Base-by-base conservation (phyloP, 2,329 filamentous ascomycete species). In the Penicillium sp. region DNA sequence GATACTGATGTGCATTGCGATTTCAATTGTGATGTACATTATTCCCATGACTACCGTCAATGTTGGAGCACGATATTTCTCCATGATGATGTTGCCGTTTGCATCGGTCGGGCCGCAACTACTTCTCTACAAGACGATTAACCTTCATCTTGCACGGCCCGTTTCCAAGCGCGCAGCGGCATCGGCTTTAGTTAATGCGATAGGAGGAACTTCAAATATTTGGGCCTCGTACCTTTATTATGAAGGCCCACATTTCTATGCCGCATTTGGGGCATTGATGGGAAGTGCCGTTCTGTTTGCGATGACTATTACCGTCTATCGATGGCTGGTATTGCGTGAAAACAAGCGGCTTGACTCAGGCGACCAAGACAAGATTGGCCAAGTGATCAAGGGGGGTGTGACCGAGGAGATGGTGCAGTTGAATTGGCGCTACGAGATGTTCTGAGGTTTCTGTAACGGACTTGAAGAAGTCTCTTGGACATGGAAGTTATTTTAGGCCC, bases 351-450 rank as follows among this genome's bases (percentile, higher is more conserved):
- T 78, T 50, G 74, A 77, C 43, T 75, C 75, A 0, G 73, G 70
- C 3, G 68, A 76, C n/a, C 67, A 67, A 1, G 68, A 63, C 3
- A 37, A 72, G 53, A 72, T 79, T 55, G 74, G 69, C 0, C 76
- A 77, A 65, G 77, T 70, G 4, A 67, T 76, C 16, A 76, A 72
- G 53, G 74, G 74, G 3, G 77, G 77, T 9, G 77, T 78, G 4
- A 79, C 77, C 1, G 71, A 76, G 49, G 75, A 79, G 60, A 78
- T 78, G 77, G 68, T 79, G 9, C 68, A 72, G 25, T 59, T 79
- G 10, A 68, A 67, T 33, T 79, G 76, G 77, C 72, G 77, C 5
- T 79, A 79, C 53, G 77, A 79, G 59, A 78, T 78, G 75, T 78
- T 72, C 54, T 77, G 54, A 70, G 59, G 13, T 16, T 33, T 16